Evolutionary conservation across 2,329 filamentous ascomycete genomes (phyloP).

Genomic region (Sordariomycetes sp.): DNA sequence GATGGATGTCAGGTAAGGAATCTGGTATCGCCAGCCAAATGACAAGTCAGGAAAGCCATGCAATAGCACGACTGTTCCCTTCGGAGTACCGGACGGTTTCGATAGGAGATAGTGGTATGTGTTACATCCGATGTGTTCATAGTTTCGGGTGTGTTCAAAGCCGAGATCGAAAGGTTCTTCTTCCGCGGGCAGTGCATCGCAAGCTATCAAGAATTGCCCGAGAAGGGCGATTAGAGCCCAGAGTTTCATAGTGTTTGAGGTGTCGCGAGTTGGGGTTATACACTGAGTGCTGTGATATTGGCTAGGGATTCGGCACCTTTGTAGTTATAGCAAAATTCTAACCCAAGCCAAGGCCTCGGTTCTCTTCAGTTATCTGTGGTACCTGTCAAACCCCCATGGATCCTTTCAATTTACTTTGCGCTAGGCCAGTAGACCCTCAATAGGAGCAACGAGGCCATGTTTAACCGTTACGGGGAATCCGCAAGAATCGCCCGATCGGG

Average conservation of each 20-base stretch:
- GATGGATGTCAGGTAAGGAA: slow-evolving; percentile 58
- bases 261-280: background rate
- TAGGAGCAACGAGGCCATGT: background rate
- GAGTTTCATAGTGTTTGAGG: background rate
- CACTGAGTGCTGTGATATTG: background rate
- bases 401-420: background rate
- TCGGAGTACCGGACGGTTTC: slow-evolving; percentile 25
- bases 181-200: background rate
- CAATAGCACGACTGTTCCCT: slow-evolving; percentile 37
- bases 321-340: background rate
- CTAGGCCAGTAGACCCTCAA: background rate
- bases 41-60: slow-evolving; percentile 72
- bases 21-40: slow-evolving; percentile 76
- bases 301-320: background rate
- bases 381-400: background rate
- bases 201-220: background rate
- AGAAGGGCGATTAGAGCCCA: background rate
- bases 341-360: background rate
- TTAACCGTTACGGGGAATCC: background rate
- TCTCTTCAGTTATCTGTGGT: background rate
- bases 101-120: slow-evolving; percentile 54
- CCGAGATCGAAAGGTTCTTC: background rate
- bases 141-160: slow-evolving; percentile 1
- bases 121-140: slow-evolving; percentile 3
- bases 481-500: background rate